phyloP scores from a whole-genome alignment of 2,329 filamentous ascomycete species.

The Dendryphion nanum region DNA sequence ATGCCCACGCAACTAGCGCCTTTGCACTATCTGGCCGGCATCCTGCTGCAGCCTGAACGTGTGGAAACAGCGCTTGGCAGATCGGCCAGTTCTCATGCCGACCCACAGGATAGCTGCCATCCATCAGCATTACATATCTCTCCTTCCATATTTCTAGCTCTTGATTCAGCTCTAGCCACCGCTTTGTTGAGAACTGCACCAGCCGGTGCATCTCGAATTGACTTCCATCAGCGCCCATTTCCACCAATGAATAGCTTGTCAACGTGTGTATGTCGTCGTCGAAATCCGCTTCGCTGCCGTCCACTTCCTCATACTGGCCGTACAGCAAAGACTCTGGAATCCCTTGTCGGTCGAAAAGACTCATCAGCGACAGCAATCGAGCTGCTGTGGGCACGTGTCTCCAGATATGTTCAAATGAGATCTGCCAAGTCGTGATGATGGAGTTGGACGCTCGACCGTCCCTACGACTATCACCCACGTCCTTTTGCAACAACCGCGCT shows the following conservation, averaged over 20 bases:
- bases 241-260: constrained; percentile 12
- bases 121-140: constrained; percentile 14
- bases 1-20: constrained; percentile 2
- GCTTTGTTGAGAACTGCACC: constrained; percentile 15
- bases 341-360: constrained; percentile 45
- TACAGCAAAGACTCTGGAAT: constrained; percentile 29
- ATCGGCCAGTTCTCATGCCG: constrained; percentile 4
- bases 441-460: constrained; percentile 33
- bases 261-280: constrained; percentile 6
- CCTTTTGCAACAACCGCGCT: constrained; percentile 9
- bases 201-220: constrained; percentile 20
- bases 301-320: neutral
- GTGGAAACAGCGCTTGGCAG: constrained; percentile 7
- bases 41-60: constrained; percentile 4
- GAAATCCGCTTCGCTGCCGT: neutral
- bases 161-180: constrained; percentile 18
- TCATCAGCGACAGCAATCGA: constrained; percentile 46
- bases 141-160: constrained; percentile 26
- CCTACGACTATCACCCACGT: constrained; percentile 16
- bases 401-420: constrained; percentile 31
- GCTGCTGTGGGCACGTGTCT: constrained; percentile 27
- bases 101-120: constrained; percentile 2
- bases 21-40: neutral
- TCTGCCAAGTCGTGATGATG: constrained; percentile 35
- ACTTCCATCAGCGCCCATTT: constrained; percentile 1